These are phyloP conservation scores for Solanum verrucosum DNA, from an alignment of 257 asterid genomes.

Conservation along the genomic window DNA sequence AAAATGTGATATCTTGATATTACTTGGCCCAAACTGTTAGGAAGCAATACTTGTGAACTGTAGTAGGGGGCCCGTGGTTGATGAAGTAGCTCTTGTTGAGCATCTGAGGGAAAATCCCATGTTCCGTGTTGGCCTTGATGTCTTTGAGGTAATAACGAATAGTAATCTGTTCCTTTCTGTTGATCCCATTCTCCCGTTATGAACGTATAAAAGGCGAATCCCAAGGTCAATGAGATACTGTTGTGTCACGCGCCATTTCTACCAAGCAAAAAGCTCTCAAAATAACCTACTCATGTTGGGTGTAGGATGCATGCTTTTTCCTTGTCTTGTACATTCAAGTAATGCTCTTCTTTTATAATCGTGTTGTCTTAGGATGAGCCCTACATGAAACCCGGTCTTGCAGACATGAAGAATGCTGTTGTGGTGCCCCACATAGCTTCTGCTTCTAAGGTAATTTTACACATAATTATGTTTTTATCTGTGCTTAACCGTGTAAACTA, in stretches of 20 bases:
- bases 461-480: background rate
- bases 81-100: slow-evolving; percentile 93
- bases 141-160: slow-evolving; percentile 65
- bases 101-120: slow-evolving; percentile 85
- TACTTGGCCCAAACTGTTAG: slow-evolving; percentile 15
- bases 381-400: slow-evolving; percentile 89
- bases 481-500: background rate
- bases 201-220: background rate
- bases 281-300: background rate
- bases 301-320: background rate
- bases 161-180: background rate
- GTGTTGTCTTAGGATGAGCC: slow-evolving; percentile 69
- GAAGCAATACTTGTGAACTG: slow-evolving; percentile 92
- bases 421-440: slow-evolving; percentile 97
- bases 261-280: background rate
- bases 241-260: background rate
- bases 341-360: background rate
- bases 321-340: background rate
- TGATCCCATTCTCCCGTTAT: background rate
- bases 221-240: background rate
- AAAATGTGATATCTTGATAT: background rate
- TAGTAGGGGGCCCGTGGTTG: slow-evolving; percentile 95
- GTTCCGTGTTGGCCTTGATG: slow-evolving; percentile 99
- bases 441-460: slow-evolving; percentile 71
- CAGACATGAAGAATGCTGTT: slow-evolving; percentile 77